A percentile compares a stretch with the other conserved stretches of the same genome.
Evolutionary conservation across 129 eudicot species (phyloP).

Genomic region (Arctium lappa): DNA sequence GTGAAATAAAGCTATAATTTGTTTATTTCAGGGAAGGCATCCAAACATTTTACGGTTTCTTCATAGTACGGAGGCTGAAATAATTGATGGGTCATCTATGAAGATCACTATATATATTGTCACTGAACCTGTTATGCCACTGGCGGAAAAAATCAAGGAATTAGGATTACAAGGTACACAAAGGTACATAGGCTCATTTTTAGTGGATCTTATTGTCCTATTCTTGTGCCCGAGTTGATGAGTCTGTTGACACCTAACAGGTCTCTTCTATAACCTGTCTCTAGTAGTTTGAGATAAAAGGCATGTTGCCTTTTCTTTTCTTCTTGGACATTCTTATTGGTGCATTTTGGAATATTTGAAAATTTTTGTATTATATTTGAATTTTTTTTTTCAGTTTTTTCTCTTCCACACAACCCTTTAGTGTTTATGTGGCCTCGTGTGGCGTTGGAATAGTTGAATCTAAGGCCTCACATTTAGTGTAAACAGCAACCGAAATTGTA

Average conservation of each 20-base stretch:
- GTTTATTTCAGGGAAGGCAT: constrained; percentile 81
- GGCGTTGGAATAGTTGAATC: background rate
- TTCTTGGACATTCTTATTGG: background rate
- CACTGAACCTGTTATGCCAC: constrained; percentile 96
- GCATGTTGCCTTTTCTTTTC: background rate
- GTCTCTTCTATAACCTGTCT: background rate
- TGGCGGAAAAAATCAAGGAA: constrained; percentile 88
- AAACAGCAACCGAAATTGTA: background rate
- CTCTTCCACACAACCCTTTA: background rate
- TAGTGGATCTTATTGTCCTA: background rate
- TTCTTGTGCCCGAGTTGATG: background rate
- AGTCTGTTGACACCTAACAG: background rate
- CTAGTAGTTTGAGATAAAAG: background rate
- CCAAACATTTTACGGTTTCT: constrained; percentile 92
- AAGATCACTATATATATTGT: constrained; percentile 87
- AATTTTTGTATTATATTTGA: background rate
- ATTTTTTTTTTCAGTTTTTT: background rate
- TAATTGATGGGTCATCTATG: constrained; percentile 65
- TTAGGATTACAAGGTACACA: constrained; percentile 71
- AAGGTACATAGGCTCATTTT: background rate
- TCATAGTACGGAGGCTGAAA: constrained; percentile 88
- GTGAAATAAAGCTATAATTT: constrained; percentile 11
- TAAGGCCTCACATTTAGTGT: background rate
- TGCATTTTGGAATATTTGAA: background rate
- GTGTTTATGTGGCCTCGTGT: background rate